phyloP scores from a whole-genome alignment of 306 rosid genomes.

The Trifolium repens region DNA sequence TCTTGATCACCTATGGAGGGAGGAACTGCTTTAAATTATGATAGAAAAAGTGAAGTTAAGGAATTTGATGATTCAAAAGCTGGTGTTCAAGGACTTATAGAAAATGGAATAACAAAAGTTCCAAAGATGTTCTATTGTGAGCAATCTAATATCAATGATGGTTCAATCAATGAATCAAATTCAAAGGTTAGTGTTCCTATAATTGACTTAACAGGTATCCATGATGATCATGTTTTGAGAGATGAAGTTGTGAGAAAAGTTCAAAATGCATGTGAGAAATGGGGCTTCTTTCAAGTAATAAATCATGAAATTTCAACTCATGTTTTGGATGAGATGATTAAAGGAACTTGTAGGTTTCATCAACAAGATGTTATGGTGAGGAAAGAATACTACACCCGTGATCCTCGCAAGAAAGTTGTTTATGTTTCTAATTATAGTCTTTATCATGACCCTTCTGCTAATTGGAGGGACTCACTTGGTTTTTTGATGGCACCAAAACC shows the following conservation, averaged over 20 bases:
- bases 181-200: slow-evolving; percentile 47
- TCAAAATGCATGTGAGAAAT: slow-evolving; percentile 41
- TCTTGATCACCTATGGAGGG: no score
- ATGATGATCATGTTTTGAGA: slow-evolving; percentile 9
- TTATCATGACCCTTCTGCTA: no score
- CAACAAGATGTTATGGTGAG: no score
- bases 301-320: no score
- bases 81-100: slow-evolving; percentile 40
- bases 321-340: no score
- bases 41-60: slow-evolving; percentile 37
- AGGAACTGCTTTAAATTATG: background rate
- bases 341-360: no score
- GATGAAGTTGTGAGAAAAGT: slow-evolving; percentile 45
- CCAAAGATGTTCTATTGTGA: slow-evolving; percentile 35
- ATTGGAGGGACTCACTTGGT: no score
- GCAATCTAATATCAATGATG: background rate
- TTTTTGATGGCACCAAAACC: no score
- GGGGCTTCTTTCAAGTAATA: slow-evolving; percentile 50
- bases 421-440: no score
- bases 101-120: slow-evolving; percentile 41
- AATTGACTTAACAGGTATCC: slow-evolving; percentile 49
- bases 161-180: slow-evolving; percentile 8
- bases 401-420: no score
- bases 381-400: no score
- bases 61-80: slow-evolving; percentile 41